Base-by-base conservation (phyloP, 2,329 filamentous ascomycete species). In the Phoma sp. region DNA sequence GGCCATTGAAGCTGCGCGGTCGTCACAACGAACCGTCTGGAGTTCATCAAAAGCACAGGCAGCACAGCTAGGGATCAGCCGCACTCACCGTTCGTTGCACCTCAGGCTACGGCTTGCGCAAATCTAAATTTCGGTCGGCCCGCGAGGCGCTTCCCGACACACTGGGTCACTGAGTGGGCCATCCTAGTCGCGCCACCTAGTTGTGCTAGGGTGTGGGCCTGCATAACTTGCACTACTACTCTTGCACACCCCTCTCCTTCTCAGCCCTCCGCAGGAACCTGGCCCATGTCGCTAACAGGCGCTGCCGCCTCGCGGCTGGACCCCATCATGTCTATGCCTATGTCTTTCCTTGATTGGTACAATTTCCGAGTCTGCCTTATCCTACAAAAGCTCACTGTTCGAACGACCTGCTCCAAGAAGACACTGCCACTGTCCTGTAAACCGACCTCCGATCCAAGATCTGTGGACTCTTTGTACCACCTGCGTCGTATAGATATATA, bases 351-450 rank as follows among this genome's bases (percentile, higher is more conserved):
- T 66, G 63, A 61, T 58, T 68, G 61, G 63, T 58, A 68, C 69
- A 66, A 68, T 73, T 60, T 70, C 67, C 65, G 64, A 71, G 63
- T 75, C 73, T 74, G 73, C 73, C 73, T 75, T 62, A 70, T 66
- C 51, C 61, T 57, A 63, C 60, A 68, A 67, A 65, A 70, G 63
- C 68, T 66, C 64, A 70, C 60, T 60, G 40, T 64, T 58, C 58
- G 62, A 68, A 69, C 58, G 52, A 57, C 57, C 58, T 58, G 48
- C 45, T 65, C 63, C 50, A 55, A 67, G 62, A 65, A 58, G 61
- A 67, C 71, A 72, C 73, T 68, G 72, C 71, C 68, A 66, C 71
- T 70, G 63, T 65, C 63, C 64, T 62, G 62, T 57, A 67, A 62
- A 66, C 58, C 55, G 48, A 62, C 56, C 49, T 65, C 58, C 63